Evolutionary conservation across 2,329 filamentous ascomycete genomes (phyloP), one percentile per base, ranked within the genome.

Genomic region (Xylaria sp.): DNA sequence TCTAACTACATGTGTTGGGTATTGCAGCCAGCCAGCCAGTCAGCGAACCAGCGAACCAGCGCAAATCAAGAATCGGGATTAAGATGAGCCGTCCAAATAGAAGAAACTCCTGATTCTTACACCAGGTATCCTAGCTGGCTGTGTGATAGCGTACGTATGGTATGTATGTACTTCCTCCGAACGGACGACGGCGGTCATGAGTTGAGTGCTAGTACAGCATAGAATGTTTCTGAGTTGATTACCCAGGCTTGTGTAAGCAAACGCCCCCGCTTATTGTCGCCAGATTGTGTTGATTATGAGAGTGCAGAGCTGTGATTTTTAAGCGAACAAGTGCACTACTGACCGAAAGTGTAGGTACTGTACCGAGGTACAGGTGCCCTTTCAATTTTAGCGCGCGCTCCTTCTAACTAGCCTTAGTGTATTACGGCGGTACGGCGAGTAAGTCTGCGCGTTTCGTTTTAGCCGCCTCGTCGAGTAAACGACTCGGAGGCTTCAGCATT

Each of bases 191-290:
- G 12, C 36, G 34, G 11, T 5, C 39, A 17, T 42, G 39, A 17
- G 39, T 42, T 42, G 39, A 5, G 34, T 36, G 34, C 34, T 36
- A 36, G 34, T 8, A n/a, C n/a, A n/a, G n/a, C n/a, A n/a, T n/a
- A 36, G 14, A 42, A 42, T 17, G 39, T 42, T 42, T 11, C 12
- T 32, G 61, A 12, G 1, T 64, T 72, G 71, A 75, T 76, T 76
- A 76, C 72, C 63, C 67, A 75, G 69, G 68, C 57, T 73, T 75
- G 67, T 74, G 74, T 76, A 74, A 76, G 74, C 74, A 76, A 24
- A 12, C 45, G 39, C 39, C 64, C 64, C 67, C 56, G 47, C 64
- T 61, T 54, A 30, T 34, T 3, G 14, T 57, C 42, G 51, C 21
- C 32, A 8, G 27, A 21, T 55, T 14, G 36, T n/a, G 4, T 12